Evolutionary conservation across 129 eudicot species (phyloP).

Genomic region (Kitagawia praeruptora): DNA sequence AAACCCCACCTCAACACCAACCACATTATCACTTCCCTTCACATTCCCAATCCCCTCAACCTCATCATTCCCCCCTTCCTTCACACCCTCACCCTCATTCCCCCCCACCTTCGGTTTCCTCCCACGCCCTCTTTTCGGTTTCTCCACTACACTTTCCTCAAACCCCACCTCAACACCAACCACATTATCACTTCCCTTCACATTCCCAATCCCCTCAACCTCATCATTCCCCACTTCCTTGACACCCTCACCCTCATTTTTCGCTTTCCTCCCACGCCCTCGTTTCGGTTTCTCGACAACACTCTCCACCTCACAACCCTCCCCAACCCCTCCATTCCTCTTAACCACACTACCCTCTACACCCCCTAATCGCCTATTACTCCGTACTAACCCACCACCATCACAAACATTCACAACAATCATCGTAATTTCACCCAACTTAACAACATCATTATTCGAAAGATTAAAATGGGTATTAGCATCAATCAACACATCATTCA

Average conservation of each 20-base stretch:
- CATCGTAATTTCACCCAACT: conserved; percentile 58
- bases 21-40: background rate
- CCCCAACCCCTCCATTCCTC: conserved; percentile 25
- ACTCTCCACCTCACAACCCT: conserved; percentile 17
- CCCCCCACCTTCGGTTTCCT: conserved; percentile 11
- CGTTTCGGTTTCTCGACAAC: conserved; percentile 28
- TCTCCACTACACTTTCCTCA: conserved; percentile 30
- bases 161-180: background rate
- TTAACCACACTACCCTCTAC: conserved; percentile 19
- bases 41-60: conserved; percentile 12
- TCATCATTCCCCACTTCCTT: background rate
- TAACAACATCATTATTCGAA: conserved; percentile 48
- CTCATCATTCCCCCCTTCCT: background rate
- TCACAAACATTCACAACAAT: conserved; percentile 25
- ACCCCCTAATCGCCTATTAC: conserved; percentile 24
- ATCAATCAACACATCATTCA: conserved; percentile 29
- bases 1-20: background rate
- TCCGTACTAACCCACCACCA: conserved; percentile 7
- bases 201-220: conserved; percentile 3
- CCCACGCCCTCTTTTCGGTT: conserved; percentile 22
- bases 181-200: background rate
- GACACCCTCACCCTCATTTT: background rate
- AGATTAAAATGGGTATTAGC: conserved; percentile 24
- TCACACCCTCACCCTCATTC: conserved; percentile 9
- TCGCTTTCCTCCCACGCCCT: conserved; percentile 20